Conservation (phyloP, 1,139 yeast genomes). For the Kodamaea plutei region DNA sequence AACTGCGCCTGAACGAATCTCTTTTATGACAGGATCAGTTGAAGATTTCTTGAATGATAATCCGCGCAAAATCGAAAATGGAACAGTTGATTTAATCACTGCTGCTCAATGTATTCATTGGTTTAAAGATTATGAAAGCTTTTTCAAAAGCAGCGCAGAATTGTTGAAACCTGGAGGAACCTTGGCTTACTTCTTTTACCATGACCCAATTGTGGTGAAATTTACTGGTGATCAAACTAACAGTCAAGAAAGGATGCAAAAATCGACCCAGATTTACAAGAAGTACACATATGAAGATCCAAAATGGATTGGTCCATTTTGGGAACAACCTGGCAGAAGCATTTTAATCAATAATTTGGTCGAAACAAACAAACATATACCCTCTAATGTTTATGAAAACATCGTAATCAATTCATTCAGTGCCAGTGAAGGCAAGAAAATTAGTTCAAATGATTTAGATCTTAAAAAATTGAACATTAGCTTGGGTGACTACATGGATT, state of each 20-base stretch:
- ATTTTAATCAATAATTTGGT: slow-evolving; percentile 27
- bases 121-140: slow-evolving; percentile 35
- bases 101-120: slow-evolving; percentile 49
- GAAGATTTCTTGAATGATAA: slow-evolving; percentile 27
- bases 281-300: slow-evolving; percentile 37
- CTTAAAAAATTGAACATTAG: slow-evolving; percentile 20
- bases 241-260: slow-evolving; percentile 18
- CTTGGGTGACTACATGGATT: slow-evolving; percentile 26
- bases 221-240: slow-evolving; percentile 19
- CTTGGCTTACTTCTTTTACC: slow-evolving; percentile 43
- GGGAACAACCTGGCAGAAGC: slow-evolving; percentile 46
- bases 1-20: slow-evolving; percentile 20
- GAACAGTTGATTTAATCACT: slow-evolving; percentile 34
- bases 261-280: slow-evolving; percentile 25
- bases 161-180: slow-evolving; percentile 36
- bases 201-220: slow-evolving; percentile 38
- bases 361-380: slow-evolving; percentile 32
- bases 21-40: slow-evolving; percentile 33
- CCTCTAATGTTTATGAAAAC: slow-evolving; percentile 26
- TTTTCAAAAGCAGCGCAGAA: slow-evolving; percentile 27
- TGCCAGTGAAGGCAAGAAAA: slow-evolving; percentile 16
- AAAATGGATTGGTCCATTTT: slow-evolving; percentile 33
- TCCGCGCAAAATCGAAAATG: slow-evolving; percentile 16
- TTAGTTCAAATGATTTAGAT: slow-evolving; percentile 18
- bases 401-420: slow-evolving; percentile 23